Base-by-base conservation (phyloP, 1,139 yeast genomes). In the Citeromyces hawaiiensis region DNA sequence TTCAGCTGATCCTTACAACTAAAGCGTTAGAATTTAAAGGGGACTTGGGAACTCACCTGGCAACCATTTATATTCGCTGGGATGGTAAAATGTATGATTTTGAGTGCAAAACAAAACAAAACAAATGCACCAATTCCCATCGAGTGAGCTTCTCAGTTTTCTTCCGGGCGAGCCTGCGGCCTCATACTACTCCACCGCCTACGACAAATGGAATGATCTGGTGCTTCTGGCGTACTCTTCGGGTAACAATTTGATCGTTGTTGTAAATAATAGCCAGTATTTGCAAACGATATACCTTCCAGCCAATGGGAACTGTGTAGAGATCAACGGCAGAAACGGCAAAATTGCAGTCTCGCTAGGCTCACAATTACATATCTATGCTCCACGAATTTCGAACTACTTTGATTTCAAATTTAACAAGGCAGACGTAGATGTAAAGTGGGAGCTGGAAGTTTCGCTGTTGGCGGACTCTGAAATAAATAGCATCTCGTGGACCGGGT, bases 1-100 rank as follows among this genome's bases (percentile, higher is more conserved):
- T 76, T 85, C 52, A 87, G 75, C 53, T 88, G 93, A 59, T 91
- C 98, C 53, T 83, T 81, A 60, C 98, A 91, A 68, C 95, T 87
- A 2, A 21, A 10, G 10, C 34, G n/a, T 14, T 9, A 17, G 39
- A n/a, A n/a, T n/a, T 40, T 40, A 37, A 43, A 37, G 17, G 11
- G 23, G 13, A 9, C 29, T 13, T 10, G 35, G n/a, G 4, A 13
- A 13, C 53, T 39, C 35, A 49, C 52, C 53, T 52, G 41, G 50
- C 53, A 31, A 51, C 53, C 53, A 52, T 19, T 19, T 19, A 19
- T 19, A 19, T 19, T 19, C 21, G n/a, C n/a, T n/a, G 21, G 21
- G 7, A 4, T 19, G 21, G 7, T 4, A 19, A 19, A 5, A 19
- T 19, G 7, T 19, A 19, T 19, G 21, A 19, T 5, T 19, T 19